Conservation (phyloP, 352 stramenopile genomes). For the Phytophthora vignae region DNA sequence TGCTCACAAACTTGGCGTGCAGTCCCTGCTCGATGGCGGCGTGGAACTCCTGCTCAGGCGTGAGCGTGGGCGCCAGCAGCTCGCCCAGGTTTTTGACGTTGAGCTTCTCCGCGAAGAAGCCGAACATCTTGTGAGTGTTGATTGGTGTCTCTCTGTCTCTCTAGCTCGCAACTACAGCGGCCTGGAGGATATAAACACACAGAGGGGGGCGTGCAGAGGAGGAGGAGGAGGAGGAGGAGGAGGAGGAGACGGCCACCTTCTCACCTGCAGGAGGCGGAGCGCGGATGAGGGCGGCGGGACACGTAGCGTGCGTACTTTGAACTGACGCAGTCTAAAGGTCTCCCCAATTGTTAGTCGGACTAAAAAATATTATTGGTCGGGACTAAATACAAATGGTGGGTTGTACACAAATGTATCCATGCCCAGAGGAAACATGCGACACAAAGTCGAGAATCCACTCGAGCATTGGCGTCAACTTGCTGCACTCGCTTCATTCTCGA, state of each 20-base stretch:
- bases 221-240: neutral
- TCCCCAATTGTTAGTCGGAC: neutral
- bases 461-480: neutral
- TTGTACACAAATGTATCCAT: constrained; percentile 16
- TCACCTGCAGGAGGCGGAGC: constrained; percentile 9
- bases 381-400: neutral
- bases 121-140: constrained; percentile 67
- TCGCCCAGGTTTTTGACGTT: constrained; percentile 92
- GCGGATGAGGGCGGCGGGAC: neutral
- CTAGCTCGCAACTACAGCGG: constrained; percentile 7
- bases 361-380: neutral
- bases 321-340: neutral
- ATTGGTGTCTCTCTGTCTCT: neutral
- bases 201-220: neutral
- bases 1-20: constrained; percentile 70
- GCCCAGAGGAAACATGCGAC: neutral
- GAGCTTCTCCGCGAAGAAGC: constrained; percentile 89
- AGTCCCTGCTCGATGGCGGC: constrained; percentile 78
- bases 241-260: neutral
- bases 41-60: constrained; percentile 88
- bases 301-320: neutral
- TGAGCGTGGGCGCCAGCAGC: constrained; percentile 87
- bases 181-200: constrained; percentile 8
- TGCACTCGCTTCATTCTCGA: neutral
- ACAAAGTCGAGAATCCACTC: constrained; percentile 12